Evolutionary conservation across 2,329 filamentous ascomycete genomes (phyloP).

Genomic region (Botryotinia globosa): DNA sequence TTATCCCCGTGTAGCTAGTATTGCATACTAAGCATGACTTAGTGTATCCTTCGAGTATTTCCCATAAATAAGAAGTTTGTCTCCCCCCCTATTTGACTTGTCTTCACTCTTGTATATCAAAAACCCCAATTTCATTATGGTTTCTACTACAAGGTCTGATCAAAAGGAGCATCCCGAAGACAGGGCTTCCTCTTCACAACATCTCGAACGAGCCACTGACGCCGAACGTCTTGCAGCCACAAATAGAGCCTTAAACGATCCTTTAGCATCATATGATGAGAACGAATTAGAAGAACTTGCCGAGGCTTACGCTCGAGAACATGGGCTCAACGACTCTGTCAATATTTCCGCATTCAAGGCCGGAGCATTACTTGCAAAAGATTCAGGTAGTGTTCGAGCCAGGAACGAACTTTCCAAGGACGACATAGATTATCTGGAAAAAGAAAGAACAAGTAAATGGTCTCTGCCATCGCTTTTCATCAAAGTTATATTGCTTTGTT

Average conservation of each 20-base stretch:
- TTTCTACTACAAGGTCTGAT: background rate
- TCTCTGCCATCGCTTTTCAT: conserved; percentile 55
- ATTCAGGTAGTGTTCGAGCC: conserved; percentile 40
- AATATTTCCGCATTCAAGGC: conserved; percentile 58
- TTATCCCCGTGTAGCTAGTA: background rate
- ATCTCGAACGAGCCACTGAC: background rate
- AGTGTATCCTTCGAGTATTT: background rate
- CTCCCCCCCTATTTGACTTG: no score
- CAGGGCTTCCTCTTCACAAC: background rate
- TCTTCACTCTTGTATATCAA: background rate
- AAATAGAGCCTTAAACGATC: conserved; percentile 4
- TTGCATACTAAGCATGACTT: background rate
- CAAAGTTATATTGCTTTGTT: conserved; percentile 60
- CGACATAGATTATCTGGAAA: conserved; percentile 56
- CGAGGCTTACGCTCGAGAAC: conserved; percentile 54
- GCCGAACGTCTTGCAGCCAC: background rate
- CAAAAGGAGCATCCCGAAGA: background rate
- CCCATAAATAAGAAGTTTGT: no score
- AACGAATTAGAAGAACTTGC: background rate
- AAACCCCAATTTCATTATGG: background rate
- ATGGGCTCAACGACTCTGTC: conserved; percentile 53
- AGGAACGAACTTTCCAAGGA: conserved; percentile 51
- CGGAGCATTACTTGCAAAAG: conserved; percentile 57
- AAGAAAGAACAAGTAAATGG: conserved; percentile 66
- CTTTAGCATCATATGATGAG: background rate